A percentile compares a stretch with the other conserved stretches of the same genome.
Conservation (phyloP, 768 basidiomycete species). For the Russula emetica region DNA sequence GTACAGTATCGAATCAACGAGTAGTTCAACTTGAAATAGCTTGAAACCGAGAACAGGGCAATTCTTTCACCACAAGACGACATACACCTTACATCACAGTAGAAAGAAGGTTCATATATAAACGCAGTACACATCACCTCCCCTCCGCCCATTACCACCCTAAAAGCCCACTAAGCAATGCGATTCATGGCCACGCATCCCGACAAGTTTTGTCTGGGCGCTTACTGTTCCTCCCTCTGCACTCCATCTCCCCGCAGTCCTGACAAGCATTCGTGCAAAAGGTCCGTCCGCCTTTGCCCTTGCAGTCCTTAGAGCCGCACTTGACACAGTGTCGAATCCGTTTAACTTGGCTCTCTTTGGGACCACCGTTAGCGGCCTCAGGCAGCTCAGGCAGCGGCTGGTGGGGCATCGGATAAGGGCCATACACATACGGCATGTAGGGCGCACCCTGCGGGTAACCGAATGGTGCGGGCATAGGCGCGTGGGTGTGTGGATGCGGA, state of each 20-base stretch:
- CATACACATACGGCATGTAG: slow-evolving; percentile 40
- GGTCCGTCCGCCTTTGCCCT: slow-evolving; percentile 72
- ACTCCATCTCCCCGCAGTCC: slow-evolving; percentile 79
- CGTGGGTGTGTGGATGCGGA: slow-evolving; percentile 29
- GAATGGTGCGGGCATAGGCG: slow-evolving; percentile 21
- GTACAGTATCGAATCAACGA: background rate
- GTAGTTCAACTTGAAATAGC: background rate
- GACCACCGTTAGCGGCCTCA: slow-evolving; percentile 27
- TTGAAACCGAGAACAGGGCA: background rate
- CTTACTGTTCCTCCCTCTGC: slow-evolving; percentile 72
- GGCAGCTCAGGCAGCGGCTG: slow-evolving; percentile 31
- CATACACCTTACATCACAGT: slow-evolving; percentile 4
- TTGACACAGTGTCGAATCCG: slow-evolving; percentile 79
- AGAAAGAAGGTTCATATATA: background rate
- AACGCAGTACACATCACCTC: background rate
- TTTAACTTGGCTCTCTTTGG: slow-evolving; percentile 43
- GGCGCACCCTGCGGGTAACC: slow-evolving; percentile 29
- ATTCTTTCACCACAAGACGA: background rate
- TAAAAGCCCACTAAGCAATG: background rate
- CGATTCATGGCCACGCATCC: slow-evolving; percentile 45
- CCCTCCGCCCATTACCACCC: background rate
- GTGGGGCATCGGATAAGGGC: slow-evolving; percentile 35
- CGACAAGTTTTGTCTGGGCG: slow-evolving; percentile 70
- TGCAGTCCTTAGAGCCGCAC: slow-evolving; percentile 76
- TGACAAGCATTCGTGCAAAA: slow-evolving; percentile 74